These are phyloP conservation scores for Phialophora chinensis DNA, from an alignment of 2,329 filamentous ascomycete species.

Conservation along the genomic window DNA sequence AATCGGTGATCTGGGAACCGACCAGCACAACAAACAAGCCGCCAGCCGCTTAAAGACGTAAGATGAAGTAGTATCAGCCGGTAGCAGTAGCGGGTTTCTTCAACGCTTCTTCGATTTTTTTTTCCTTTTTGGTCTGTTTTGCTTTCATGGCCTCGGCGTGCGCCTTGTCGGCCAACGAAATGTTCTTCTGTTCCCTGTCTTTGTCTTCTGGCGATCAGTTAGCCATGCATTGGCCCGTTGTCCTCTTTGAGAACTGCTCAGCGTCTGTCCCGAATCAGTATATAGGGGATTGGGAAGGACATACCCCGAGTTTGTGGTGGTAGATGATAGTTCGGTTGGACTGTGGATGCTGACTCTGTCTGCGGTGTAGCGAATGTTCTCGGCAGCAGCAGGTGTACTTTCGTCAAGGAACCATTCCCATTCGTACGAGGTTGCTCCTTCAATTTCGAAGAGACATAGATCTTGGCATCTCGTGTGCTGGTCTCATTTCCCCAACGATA, in stretches of 20 bases:
- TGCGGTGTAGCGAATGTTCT: not conserved
- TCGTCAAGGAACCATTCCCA: not conserved
- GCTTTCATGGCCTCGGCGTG: not conserved
- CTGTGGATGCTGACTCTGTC: not conserved
- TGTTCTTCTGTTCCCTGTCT: not conserved
- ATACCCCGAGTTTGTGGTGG: not conserved
- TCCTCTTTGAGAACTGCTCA: not conserved
- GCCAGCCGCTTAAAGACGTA: not conserved
- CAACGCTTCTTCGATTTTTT: not conserved
- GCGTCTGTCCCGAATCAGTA: not conserved
- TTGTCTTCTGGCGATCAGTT: not conserved
- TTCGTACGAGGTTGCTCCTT: not conserved
- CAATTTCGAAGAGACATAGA: not conserved
- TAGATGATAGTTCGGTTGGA: slow-evolving; percentile 2
- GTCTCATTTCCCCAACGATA: slow-evolving; percentile 7
- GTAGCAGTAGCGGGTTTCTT: slow-evolving; percentile 3
- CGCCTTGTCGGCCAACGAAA: not conserved
- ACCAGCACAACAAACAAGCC: not conserved
- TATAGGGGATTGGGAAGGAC: not conserved
- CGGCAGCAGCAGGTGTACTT: not conserved
- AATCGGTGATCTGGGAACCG: not conserved
- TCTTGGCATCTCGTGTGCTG: slow-evolving; percentile 1
- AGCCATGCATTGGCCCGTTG: not conserved
- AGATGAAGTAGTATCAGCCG: not conserved
- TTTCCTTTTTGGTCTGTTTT: not conserved